Conservation (phyloP, 148 eudicot genomes). For the Oxyria digyna region DNA sequence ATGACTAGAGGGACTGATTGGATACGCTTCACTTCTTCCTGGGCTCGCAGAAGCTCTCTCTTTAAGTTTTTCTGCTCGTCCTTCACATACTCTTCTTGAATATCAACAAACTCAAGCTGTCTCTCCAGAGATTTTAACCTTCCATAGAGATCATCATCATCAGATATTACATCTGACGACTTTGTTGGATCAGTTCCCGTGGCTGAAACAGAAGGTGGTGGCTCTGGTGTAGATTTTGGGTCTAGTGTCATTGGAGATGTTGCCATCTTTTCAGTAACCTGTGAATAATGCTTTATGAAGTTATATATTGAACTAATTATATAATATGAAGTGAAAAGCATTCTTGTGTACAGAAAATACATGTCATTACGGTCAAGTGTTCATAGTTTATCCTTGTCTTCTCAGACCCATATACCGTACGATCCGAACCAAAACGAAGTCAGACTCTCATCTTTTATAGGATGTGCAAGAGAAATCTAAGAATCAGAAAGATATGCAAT, state of each 20-base stretch:
- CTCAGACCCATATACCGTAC: too few species aligned
- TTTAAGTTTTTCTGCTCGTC: conserved; percentile 81
- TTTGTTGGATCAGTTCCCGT: conserved; percentile 1
- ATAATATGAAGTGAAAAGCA: too few species aligned
- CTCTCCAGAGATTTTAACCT: conserved; percentile 50
- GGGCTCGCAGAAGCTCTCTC: conserved; percentile 66
- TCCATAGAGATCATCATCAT: conserved; percentile 63
- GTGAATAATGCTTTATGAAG: too few species aligned
- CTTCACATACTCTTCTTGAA: conserved; percentile 80
- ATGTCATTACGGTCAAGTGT: too few species aligned
- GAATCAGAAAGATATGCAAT: too few species aligned
- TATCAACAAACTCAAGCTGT: conserved; percentile 68
- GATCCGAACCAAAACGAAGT: too few species aligned
- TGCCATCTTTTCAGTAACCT: conserved; percentile 9
- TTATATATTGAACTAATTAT: too few species aligned
- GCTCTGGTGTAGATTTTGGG: conserved; percentile 8
- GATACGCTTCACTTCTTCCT: conserved; percentile 81
- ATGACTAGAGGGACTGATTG: conserved; percentile 80
- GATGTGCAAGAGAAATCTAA: too few species aligned
- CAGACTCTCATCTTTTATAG: too few species aligned
- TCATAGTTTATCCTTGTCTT: too few species aligned
- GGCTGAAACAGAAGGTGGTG: conserved; percentile 13
- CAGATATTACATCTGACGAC: conserved; percentile 5
- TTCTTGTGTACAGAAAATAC: too few species aligned
- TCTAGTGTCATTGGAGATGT: conserved; percentile 13